These are phyloP conservation scores for Thraustochytrium aureum DNA, from an alignment of 352 stramenopile species.

Conservation along the genomic window DNA sequence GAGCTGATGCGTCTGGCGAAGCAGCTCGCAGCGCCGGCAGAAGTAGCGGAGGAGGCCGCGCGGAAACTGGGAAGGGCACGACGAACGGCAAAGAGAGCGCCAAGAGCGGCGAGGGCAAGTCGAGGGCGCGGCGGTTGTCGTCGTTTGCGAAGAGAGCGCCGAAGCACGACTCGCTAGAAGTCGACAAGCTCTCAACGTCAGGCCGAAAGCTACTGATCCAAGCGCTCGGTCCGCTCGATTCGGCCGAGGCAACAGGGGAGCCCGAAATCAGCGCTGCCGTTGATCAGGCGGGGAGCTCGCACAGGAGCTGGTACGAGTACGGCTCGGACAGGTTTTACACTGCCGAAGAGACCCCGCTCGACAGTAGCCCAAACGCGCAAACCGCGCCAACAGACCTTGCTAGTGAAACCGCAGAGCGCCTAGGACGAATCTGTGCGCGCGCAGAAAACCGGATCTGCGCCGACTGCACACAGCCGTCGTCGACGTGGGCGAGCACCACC, in stretches of 20 bases:
- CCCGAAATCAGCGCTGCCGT: neutral
- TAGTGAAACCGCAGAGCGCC: neutral
- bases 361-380: neutral
- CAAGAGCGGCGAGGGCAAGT: no score
- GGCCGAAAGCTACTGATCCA: slow-evolving; percentile 32
- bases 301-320: neutral
- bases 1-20: no score
- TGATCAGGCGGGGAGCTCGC: neutral
- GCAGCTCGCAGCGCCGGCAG: no score
- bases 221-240: neutral
- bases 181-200: slow-evolving; percentile 5
- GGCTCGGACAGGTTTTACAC: neutral
- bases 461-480: slow-evolving; percentile 31
- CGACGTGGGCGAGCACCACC: slow-evolving; percentile 40
- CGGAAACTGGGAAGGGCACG: no score
- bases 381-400: no score
- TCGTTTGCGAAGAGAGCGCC: no score
- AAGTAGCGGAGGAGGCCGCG: no score
- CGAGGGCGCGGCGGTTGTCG: no score
- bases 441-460: slow-evolving; percentile 35
- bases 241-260: neutral
- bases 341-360: neutral
- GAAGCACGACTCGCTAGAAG: no score
- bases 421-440: neutral
- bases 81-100: no score